A percentile compares a stretch with the other conserved stretches of the same genome.
These are phyloP conservation scores for Chlorella sorokiniana DNA, from an alignment of 139 green algal species.

Conservation along the genomic window DNA sequence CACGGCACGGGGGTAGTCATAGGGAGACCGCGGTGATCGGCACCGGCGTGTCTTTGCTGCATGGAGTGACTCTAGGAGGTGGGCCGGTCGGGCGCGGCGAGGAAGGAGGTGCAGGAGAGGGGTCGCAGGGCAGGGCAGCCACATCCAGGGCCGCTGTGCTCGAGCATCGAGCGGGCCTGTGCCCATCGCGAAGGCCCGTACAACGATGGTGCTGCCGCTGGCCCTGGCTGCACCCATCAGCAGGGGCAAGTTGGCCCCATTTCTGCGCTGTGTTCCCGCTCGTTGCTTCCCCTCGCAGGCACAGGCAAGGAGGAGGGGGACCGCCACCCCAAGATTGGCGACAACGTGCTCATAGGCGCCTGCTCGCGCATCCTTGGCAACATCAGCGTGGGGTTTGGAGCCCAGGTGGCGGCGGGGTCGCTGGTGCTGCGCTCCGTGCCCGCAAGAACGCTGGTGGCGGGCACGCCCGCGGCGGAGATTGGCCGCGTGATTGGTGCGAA, in stretches of 20 bases:
- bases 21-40: constrained; percentile 83
- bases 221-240: too few species aligned
- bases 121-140: too few species aligned
- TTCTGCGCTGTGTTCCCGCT: constrained; percentile 95
- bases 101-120: not conserved
- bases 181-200: too few species aligned
- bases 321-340: constrained; percentile 75
- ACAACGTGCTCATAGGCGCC: constrained; percentile 88
- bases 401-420: constrained; percentile 86
- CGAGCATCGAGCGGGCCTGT: too few species aligned
- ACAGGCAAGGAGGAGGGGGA: constrained; percentile 78
- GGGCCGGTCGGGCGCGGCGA: constrained; percentile 78
- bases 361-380: constrained; percentile 84
- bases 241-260: constrained; percentile 91
- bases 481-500: constrained; percentile 67
- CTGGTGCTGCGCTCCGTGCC: constrained; percentile 93
- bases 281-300: constrained; percentile 89
- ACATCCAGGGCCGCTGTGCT: too few species aligned
- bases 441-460: constrained; percentile 83
- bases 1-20: constrained; percentile 66
- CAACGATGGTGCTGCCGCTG: too few species aligned
- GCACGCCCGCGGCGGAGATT: constrained; percentile 82
- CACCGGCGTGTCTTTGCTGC: constrained; percentile 18
- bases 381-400: constrained; percentile 74
- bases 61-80: not conserved